Conservation (phyloP, 352 stramenopile species). For the Phytopythium sindhum region DNA sequence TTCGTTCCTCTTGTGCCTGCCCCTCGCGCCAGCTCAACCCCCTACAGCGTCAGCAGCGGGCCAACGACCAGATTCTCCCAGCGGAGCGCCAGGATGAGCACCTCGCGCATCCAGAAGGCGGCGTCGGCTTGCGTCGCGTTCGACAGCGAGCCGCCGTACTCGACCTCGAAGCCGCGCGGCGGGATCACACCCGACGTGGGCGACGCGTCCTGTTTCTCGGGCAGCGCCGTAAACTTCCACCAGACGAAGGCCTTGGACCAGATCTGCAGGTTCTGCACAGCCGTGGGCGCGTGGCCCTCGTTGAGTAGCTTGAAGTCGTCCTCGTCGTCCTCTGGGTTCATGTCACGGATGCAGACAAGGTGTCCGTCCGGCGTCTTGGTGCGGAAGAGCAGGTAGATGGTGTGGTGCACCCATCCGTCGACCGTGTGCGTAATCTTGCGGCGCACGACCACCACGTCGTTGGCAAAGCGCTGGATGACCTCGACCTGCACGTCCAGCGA, state of each 20-base stretch:
- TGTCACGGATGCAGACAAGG: conserved; percentile 63
- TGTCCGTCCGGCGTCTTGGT: conserved; percentile 63
- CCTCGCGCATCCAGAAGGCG: conserved; percentile 59
- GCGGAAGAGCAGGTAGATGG: conserved; percentile 70
- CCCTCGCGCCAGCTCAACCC: neutral
- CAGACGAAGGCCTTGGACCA: conserved; percentile 66
- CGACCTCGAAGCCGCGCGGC: conserved; percentile 41
- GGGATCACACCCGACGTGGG: neutral
- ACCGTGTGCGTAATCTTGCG: conserved; percentile 56
- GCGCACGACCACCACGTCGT: conserved; percentile 51
- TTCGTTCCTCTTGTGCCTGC: conserved; percentile 3
- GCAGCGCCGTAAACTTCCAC: conserved; percentile 57
- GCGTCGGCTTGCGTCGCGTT: conserved; percentile 36
- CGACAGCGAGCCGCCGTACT: conserved; percentile 49
- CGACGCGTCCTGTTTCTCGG: conserved; percentile 15
- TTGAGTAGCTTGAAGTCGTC: conserved; percentile 25
- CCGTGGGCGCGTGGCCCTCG: conserved; percentile 8
- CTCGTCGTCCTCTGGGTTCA: conserved; percentile 42
- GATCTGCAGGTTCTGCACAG: conserved; percentile 35
- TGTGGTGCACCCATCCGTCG: conserved; percentile 57
- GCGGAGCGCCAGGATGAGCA: conserved; percentile 43
- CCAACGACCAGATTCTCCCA: conserved; percentile 57
- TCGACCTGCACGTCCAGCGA: conserved; percentile 48
- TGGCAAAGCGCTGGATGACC: conserved; percentile 46
- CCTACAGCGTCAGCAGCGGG: conserved; percentile 43